Evolutionary conservation across 2,329 filamentous ascomycete genomes (phyloP), one percentile per base, ranked within the genome.

Genomic region (Neopestalotiopsis sp.): DNA sequence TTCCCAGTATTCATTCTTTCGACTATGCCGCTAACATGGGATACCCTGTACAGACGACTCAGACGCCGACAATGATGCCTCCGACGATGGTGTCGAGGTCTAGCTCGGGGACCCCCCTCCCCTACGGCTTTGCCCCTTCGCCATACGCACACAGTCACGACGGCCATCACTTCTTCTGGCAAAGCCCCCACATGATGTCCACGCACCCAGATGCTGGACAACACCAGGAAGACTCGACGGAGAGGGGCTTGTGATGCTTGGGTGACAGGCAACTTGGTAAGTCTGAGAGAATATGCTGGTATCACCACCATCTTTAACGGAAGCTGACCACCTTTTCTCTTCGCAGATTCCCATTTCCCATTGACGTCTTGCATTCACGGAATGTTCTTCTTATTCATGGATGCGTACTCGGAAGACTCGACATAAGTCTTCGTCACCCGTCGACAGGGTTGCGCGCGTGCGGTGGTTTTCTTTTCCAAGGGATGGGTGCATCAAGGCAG

Each of bases 11-110:
- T 56, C 74, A 74, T 58, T 70, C 74, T 2, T 72, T 75, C 71
- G 74, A 76, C 70, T 74, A 75, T 61, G 68, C 72, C 72, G 71
- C 76, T 78, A 77, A 78, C 73, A 72, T 72, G 68, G 69, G 63
- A 62, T 74, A 74, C 66, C 72, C 71, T 13, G 69, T 69, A 65
- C 75, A 79, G 69, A 72, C 71, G 53, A 70, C 17, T 69, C 73
- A 57, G 30, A 67, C 28, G 40, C 62, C 13, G 61, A 59, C n/a
- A 13, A 20, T 65, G 65, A 71, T 24, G 32, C 66, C 65, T 24
- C 59, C 68, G 53, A 63, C 58, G 68, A 64, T 67, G 59, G 71
- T 49, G 68, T 63, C 63, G 64, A 73, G 68, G 45, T 24, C 56
- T 30, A 34, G 32, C 12, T 63, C 67, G n/a, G 66, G 63, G 30